These are phyloP conservation scores for Camelina hispida DNA, from an alignment of 345 rosid genomes.

Conservation along the genomic window DNA sequence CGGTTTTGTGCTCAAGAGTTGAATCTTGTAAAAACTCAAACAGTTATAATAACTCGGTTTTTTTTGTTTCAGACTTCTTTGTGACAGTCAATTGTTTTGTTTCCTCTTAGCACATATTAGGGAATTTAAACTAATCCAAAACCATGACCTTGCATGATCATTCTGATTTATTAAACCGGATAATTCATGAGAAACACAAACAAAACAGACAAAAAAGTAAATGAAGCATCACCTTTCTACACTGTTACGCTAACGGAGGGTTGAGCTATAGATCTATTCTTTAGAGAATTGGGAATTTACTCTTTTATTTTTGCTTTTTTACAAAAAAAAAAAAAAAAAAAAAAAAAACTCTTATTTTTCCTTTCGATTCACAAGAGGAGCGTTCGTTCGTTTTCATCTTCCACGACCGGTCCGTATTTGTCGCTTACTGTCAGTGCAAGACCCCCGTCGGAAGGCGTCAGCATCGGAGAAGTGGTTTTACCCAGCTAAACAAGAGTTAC, in stretches of 20 bases:
- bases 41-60: slow-evolving; percentile 22
- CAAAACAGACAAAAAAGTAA: neutral
- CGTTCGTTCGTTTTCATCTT: no score
- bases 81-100: neutral
- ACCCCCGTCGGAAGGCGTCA: neutral
- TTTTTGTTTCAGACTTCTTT: neutral
- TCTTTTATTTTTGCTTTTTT: no score
- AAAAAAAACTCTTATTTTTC: neutral
- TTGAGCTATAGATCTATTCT: no score
- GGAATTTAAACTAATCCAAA: neutral
- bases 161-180: neutral
- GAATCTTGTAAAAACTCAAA: slow-evolving; percentile 28
- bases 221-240: no score
- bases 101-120: slow-evolving; percentile 4
- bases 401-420: no score
- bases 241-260: no score
- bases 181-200: slow-evolving; percentile 19
- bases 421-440: neutral
- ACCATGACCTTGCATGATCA: neutral
- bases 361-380: no score
- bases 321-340: no score
- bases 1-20: slow-evolving; percentile 47
- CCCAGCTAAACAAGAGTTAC: neutral
- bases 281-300: no score
- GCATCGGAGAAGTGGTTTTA: slow-evolving; percentile 11